Evolutionary conservation across 2,329 filamentous ascomycete species (phyloP).

Genomic region (Fusarium scirpi): DNA sequence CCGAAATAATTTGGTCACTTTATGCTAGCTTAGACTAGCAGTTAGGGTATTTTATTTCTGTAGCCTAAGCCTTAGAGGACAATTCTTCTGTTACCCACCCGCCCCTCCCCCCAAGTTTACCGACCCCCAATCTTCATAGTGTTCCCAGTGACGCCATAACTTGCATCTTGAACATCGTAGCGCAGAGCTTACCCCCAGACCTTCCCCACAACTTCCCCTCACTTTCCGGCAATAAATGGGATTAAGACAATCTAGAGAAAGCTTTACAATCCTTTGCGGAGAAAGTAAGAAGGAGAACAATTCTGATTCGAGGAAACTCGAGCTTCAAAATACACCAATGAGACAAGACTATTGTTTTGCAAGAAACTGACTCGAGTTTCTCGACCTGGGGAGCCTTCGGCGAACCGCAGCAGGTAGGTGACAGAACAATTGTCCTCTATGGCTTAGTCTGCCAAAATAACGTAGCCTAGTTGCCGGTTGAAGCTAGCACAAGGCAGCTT

Average conservation of each 20-base stretch:
- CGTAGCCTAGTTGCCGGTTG: too few relatives aligned
- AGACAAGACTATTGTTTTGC: neutral
- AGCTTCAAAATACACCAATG: neutral
- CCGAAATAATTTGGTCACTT: too few relatives aligned
- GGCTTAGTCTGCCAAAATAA: too few relatives aligned
- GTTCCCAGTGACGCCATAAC: constrained; percentile 2
- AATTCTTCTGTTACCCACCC: too few relatives aligned
- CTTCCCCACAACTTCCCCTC: constrained; percentile 28
- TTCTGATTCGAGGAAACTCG: neutral
- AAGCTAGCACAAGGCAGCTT: too few relatives aligned
- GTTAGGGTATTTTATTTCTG: too few relatives aligned
- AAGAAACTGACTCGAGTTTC: neutral
- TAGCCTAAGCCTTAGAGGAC: too few relatives aligned
- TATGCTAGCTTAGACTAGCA: too few relatives aligned
- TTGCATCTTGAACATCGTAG: neutral
- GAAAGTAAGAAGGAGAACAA: neutral
- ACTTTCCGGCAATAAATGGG: neutral
- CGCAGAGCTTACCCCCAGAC: constrained; percentile 13
- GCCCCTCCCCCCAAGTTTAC: neutral
- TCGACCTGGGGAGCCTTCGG: neutral
- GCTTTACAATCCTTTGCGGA: neutral
- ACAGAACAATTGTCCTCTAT: too few relatives aligned
- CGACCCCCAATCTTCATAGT: constrained; percentile 9
- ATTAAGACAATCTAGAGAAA: neutral
- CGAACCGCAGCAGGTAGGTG: neutral